Conservation (phyloP, 129 eudicot species). For the Artemisia tridentata region DNA sequence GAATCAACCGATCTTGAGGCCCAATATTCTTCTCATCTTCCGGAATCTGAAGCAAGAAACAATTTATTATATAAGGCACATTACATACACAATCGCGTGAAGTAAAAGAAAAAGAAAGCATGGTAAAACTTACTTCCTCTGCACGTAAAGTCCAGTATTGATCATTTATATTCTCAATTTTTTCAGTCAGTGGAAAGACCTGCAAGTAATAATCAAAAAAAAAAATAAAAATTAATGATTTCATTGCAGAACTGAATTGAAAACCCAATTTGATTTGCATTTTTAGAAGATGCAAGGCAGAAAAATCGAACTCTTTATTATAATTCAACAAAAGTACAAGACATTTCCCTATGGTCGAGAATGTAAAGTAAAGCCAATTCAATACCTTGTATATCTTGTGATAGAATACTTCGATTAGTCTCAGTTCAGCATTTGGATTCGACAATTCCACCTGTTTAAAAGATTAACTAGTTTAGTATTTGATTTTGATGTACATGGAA, state of each 20-base stretch:
- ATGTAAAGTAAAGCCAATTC: not conserved
- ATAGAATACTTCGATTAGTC: conserved; percentile 91
- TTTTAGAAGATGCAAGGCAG: not conserved
- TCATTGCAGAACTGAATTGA: not conserved
- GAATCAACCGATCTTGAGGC: conserved; percentile 74
- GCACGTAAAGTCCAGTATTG: conserved; percentile 96
- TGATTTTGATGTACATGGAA: too few relatives aligned
- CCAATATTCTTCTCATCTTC: conserved; percentile 90
- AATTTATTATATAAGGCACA: not conserved
- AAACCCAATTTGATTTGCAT: not conserved
- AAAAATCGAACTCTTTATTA: too few relatives aligned
- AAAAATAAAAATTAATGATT: not conserved
- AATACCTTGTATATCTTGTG: conserved; percentile 93
- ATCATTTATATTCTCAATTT: conserved; percentile 90
- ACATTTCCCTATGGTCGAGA: too few relatives aligned
- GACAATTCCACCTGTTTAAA: conserved; percentile 73
- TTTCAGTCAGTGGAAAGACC: conserved; percentile 76
- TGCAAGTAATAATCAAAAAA: conserved; percentile 30
- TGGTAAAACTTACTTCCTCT: conserved; percentile 57
- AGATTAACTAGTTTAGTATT: not conserved
- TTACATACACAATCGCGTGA: not conserved
- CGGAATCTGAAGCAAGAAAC: conserved; percentile 54
- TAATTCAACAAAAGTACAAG: too few relatives aligned
- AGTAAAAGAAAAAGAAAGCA: not conserved
- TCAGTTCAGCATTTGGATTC: conserved; percentile 78